phyloP scores from a whole-genome alignment of 1,284 basidiomycete species.

The Ganoderma lingzhi region DNA sequence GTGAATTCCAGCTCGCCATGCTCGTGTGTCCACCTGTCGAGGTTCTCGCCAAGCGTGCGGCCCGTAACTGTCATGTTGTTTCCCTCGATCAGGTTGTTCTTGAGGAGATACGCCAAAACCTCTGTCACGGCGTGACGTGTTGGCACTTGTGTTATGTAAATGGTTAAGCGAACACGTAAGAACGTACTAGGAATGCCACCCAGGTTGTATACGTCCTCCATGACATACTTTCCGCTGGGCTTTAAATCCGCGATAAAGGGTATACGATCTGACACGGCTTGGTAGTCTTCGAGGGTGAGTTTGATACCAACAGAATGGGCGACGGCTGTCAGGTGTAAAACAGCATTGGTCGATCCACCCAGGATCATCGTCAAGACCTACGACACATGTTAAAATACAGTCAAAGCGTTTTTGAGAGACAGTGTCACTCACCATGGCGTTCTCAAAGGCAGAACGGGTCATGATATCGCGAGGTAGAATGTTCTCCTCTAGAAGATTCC shows the following conservation, averaged over 20 bases:
- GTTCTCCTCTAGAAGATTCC: slow-evolving; percentile 89
- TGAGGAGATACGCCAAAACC: slow-evolving; percentile 83
- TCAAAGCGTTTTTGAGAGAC: background rate
- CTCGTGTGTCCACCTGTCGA: slow-evolving; percentile 84
- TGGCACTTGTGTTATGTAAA: background rate
- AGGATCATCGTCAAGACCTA: slow-evolving; percentile 94
- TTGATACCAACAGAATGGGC: slow-evolving; percentile 89
- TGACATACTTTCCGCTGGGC: slow-evolving; percentile 90
- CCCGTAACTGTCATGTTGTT: slow-evolving; percentile 91
- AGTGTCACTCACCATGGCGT: slow-evolving; percentile 79
- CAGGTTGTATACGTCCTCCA: slow-evolving; percentile 91
- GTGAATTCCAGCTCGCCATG: slow-evolving; percentile 76
- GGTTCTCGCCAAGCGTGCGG: slow-evolving; percentile 86
- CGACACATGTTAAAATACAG: background rate
- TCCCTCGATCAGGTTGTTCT: slow-evolving; percentile 86
- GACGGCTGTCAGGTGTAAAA: slow-evolving; percentile 90
- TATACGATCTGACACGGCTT: slow-evolving; percentile 82
- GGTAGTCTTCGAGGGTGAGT: slow-evolving; percentile 88
- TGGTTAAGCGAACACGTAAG: slow-evolving; percentile 4
- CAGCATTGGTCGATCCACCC: slow-evolving; percentile 94
- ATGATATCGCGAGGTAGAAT: slow-evolving; percentile 96
- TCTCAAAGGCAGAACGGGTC: slow-evolving; percentile 95
- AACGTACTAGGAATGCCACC: slow-evolving; percentile 87
- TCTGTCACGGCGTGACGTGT: slow-evolving; percentile 52
- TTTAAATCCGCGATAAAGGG: slow-evolving; percentile 93